Conservation (phyloP, 2,329 filamentous ascomycete genomes). For the Curvularia sp. region DNA sequence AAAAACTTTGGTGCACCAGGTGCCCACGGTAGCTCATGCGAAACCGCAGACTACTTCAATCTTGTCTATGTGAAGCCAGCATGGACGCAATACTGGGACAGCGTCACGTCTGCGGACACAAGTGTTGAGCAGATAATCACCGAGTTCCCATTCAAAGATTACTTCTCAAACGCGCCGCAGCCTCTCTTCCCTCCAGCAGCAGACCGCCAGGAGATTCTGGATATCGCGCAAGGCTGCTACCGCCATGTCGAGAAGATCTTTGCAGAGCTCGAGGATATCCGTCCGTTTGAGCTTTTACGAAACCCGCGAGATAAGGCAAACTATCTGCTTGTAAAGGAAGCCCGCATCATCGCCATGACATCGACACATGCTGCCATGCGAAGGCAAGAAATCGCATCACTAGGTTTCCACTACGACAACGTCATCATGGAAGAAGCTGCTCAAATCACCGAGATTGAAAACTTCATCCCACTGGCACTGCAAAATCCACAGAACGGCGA, state of each 20-base stretch:
- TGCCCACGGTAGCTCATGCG: constrained; percentile 93
- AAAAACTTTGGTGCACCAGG: constrained; percentile 85
- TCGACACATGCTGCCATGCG: constrained; percentile 97
- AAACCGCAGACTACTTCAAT: constrained; percentile 97
- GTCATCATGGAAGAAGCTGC: constrained; percentile 98
- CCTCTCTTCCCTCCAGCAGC: constrained; percentile 76
- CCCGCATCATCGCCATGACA: constrained; percentile 98
- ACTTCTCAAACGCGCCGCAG: constrained; percentile 86
- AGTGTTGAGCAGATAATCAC: constrained; percentile 69
- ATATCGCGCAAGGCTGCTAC: constrained; percentile 84
- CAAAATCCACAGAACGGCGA: constrained; percentile 79
- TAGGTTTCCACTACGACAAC: constrained; percentile 98
- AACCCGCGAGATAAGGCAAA: constrained; percentile 92
- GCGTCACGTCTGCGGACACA: constrained; percentile 63
- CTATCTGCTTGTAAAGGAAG: constrained; percentile 92
- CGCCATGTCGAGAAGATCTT: constrained; percentile 90
- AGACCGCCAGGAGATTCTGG: constrained; percentile 71
- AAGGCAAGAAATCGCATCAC: constrained; percentile 82
- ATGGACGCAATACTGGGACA: constrained; percentile 84
- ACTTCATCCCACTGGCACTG: constrained; percentile 92
- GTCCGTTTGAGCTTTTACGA: constrained; percentile 92
- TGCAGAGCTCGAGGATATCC: constrained; percentile 86
- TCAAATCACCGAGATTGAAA: constrained; percentile 96
- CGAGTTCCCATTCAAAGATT: constrained; percentile 85
- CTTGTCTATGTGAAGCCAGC: constrained; percentile 86